Conservation (phyloP, 768 basidiomycete genomes). For the Leccinum fibrillosum region DNA sequence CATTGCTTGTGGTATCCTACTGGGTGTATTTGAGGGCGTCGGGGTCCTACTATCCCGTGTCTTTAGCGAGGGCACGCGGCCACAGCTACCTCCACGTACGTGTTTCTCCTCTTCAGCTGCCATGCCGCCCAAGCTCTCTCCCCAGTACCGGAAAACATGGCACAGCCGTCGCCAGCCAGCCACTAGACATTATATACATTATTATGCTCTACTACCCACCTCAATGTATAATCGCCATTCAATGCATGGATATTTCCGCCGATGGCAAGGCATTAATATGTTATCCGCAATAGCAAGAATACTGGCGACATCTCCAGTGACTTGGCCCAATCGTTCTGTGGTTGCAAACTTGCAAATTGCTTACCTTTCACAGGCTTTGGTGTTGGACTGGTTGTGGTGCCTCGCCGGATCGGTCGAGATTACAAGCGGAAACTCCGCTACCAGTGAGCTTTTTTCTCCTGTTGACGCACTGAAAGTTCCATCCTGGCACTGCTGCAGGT, state of each 20-base stretch:
- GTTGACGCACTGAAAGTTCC: background rate
- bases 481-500: background rate
- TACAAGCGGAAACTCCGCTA: background rate
- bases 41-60: constrained; percentile 89
- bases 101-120: constrained; percentile 11
- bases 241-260: constrained; percentile 30
- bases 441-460: constrained; percentile 1
- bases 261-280: constrained; percentile 24
- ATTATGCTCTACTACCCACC: constrained; percentile 31
- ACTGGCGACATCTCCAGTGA: background rate
- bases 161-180: constrained; percentile 44
- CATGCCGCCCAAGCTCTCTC: constrained; percentile 3
- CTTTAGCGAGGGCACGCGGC: constrained; percentile 79
- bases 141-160: constrained; percentile 54
- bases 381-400: constrained; percentile 5
- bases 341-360: background rate
- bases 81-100: constrained; percentile 77
- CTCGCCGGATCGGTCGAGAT: constrained; percentile 4
- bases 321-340: background rate
- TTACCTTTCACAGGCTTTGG: constrained; percentile 1
- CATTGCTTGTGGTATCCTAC: constrained; percentile 90
- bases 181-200: constrained; percentile 47
- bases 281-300: background rate
- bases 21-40: constrained; percentile 93
- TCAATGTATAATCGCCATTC: constrained; percentile 37